Conservation (phyloP, 371 early-diverging fungal species). For the Smittium culicis region DNA sequence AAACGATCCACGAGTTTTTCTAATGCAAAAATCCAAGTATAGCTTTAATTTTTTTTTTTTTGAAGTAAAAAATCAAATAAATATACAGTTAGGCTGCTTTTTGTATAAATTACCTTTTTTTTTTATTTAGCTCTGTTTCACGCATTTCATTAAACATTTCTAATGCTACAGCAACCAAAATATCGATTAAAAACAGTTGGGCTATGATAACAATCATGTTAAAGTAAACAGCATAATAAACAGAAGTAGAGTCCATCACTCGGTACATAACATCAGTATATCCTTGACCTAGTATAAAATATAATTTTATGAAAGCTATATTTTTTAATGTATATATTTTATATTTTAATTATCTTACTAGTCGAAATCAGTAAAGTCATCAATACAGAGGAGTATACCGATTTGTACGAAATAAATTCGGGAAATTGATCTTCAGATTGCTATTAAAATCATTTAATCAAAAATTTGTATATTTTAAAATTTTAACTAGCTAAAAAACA, state of each 20-base stretch:
- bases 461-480: neutral
- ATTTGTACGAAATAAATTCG: constrained; percentile 3
- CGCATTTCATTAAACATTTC: constrained; percentile 58
- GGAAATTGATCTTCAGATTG: neutral
- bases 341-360: constrained; percentile 3
- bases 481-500: neutral
- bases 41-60: no score
- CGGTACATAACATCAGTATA: constrained; percentile 58
- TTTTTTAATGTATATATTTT: neutral
- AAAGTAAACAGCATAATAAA: constrained; percentile 42
- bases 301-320: neutral
- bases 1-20: no score
- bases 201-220: constrained; percentile 44
- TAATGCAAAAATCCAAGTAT: no score
- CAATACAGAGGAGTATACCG: constrained; percentile 1
- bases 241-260: constrained; percentile 50
- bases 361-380: constrained; percentile 8
- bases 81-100: no score
- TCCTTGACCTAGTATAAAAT: constrained; percentile 36
- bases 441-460: neutral
- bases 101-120: neutral
- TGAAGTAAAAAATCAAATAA: no score
- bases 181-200: constrained; percentile 54
- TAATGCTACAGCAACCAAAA: constrained; percentile 55
- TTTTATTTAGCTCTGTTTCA: constrained; percentile 30